phyloP scores from a whole-genome alignment of 306 rosid species.

The Medicago lupulina region DNA sequence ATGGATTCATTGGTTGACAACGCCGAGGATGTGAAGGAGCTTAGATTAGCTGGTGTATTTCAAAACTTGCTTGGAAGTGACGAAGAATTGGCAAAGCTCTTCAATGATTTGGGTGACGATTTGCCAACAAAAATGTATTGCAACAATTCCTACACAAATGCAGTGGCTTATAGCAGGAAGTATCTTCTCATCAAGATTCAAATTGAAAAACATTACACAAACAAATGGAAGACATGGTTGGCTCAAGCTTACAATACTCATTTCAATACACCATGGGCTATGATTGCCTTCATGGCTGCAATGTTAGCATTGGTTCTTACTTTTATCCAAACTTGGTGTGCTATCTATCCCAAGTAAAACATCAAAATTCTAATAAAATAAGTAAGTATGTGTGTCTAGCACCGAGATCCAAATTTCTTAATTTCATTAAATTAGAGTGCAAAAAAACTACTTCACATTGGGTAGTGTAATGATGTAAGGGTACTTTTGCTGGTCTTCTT shows the following conservation, averaged over 20 bases:
- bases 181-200: neutral
- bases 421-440: too few species aligned
- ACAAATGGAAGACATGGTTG: conserved; percentile 21
- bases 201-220: conserved; percentile 5
- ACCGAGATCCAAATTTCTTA: too few species aligned
- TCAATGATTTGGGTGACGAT: conserved; percentile 13
- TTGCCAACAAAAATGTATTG: neutral
- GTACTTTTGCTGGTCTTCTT: too few species aligned
- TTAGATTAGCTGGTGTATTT: conserved; percentile 12
- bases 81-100: conserved; percentile 1
- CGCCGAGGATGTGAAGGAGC: conserved; percentile 26
- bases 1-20: conserved; percentile 20
- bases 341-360: neutral
- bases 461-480: too few species aligned
- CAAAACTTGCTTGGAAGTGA: conserved; percentile 18
- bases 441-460: too few species aligned
- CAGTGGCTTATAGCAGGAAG: neutral
- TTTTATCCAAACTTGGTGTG: neutral
- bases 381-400: too few species aligned
- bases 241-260: conserved; percentile 23
- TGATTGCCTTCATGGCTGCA: conserved; percentile 9
- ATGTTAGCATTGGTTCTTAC: neutral
- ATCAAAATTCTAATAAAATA: too few species aligned
- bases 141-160: too few species aligned
- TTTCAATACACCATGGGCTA: conserved; percentile 13